Conservation (phyloP, 495 filamentous ascomycete genomes). For the Articulospora tetracladia region DNA sequence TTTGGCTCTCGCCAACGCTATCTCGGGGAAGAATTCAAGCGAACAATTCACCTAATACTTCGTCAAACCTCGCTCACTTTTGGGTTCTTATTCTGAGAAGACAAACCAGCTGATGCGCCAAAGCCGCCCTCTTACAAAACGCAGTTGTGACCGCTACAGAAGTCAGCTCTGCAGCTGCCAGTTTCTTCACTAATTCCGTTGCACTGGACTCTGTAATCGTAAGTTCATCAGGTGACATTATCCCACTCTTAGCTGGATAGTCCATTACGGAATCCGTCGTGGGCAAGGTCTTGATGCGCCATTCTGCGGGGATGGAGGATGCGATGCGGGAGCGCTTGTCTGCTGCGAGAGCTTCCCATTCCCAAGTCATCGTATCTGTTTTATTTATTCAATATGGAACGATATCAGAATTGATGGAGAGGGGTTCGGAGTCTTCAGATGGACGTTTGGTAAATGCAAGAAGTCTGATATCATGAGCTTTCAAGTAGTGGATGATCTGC, state of each 20-base stretch:
- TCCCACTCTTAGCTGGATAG: slow-evolving; percentile 43
- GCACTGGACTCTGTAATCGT: slow-evolving; percentile 53
- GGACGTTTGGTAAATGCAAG: neutral
- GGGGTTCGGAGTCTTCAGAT: neutral
- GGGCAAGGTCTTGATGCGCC: slow-evolving; percentile 13
- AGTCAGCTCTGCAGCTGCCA: slow-evolving; percentile 30
- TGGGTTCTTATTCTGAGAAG: slow-evolving; percentile 17
- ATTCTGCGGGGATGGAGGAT: slow-evolving; percentile 21
- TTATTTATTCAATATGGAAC: neutral
- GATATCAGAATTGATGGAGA: neutral
- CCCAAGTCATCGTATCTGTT: neutral
- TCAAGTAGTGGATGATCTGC: neutral
- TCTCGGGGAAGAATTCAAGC: slow-evolving; percentile 60
- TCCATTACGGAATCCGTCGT: slow-evolving; percentile 30
- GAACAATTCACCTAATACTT: slow-evolving; percentile 52
- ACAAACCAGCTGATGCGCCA: slow-evolving; percentile 59
- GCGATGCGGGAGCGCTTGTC: slow-evolving; percentile 19
- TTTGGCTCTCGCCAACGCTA: slow-evolving; percentile 52
- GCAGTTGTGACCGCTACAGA: slow-evolving; percentile 41
- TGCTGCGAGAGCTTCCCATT: slow-evolving; percentile 17
- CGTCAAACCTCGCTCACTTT: neutral
- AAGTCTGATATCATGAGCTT: neutral
- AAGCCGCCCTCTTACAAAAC: slow-evolving; percentile 47
- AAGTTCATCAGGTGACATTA: slow-evolving; percentile 50
- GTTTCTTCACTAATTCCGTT: slow-evolving; percentile 16